Conservation (phyloP, 148 eudicot genomes). For the Spergularia marina region DNA sequence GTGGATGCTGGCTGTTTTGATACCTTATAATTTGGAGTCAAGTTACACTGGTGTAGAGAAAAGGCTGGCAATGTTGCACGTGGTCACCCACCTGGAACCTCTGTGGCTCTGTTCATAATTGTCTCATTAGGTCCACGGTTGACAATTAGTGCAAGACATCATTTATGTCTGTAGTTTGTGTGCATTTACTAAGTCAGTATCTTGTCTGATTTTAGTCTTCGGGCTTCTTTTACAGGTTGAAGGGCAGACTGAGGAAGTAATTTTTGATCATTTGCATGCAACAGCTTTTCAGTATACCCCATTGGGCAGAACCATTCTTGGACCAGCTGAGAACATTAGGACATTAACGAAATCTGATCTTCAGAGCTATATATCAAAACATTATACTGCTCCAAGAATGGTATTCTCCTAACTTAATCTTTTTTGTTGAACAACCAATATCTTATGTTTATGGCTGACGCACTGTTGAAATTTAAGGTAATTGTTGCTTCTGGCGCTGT, state of each 20-base stretch:
- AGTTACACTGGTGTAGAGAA: neutral
- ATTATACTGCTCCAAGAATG: constrained; percentile 89
- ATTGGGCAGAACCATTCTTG: constrained; percentile 89
- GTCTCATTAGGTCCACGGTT: neutral
- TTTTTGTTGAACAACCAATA: neutral
- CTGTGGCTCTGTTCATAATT: neutral
- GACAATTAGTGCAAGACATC: too few species aligned
- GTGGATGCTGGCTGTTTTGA: neutral
- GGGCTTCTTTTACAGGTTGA: constrained; percentile 47
- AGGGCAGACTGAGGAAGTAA: constrained; percentile 86
- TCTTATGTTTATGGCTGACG: neutral
- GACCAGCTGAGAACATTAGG: constrained; percentile 77
- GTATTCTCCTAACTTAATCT: constrained; percentile 27
- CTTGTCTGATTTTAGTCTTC: constrained; percentile 2
- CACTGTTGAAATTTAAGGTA: constrained; percentile 43
- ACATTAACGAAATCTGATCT: constrained; percentile 66
- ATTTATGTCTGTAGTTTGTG: neutral
- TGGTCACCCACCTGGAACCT: neutral
- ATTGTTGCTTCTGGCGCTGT: constrained; percentile 89
- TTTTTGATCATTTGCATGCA: constrained; percentile 90
- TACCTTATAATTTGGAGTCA: neutral
- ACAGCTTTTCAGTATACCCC: constrained; percentile 94
- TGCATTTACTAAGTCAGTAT: neutral
- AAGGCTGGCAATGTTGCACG: neutral
- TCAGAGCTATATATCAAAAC: constrained; percentile 69